phyloP scores from a whole-genome alignment of 202 grass and related monocot genomes.

The Zoysia matrella region DNA sequence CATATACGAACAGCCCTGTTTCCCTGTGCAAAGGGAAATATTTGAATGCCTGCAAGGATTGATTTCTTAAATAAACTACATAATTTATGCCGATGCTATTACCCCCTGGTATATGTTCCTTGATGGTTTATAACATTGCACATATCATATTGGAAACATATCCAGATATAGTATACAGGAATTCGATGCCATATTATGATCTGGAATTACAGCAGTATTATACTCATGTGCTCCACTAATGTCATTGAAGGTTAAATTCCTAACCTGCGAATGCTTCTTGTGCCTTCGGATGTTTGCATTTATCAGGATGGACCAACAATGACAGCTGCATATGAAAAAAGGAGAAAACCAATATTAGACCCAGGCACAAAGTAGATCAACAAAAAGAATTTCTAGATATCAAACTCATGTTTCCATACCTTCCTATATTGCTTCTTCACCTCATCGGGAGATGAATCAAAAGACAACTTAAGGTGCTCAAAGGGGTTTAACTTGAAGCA shows the following conservation, averaged over 20 bases:
- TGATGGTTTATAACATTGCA: slow-evolving; percentile 21
- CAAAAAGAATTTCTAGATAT: slow-evolving; percentile 13
- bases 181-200: slow-evolving; percentile 1
- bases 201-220: slow-evolving; percentile 2
- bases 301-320: slow-evolving; percentile 98
- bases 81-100: neutral
- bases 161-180: neutral
- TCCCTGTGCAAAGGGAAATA: neutral
- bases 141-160: neutral
- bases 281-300: slow-evolving; percentile 96
- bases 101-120: slow-evolving; percentile 17
- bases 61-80: neutral
- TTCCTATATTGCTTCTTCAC: slow-evolving; percentile 99
- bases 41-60: neutral
- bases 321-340: slow-evolving; percentile 61
- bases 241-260: slow-evolving; percentile 17
- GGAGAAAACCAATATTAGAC: slow-evolving; percentile 34
- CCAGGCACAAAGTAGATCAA: slow-evolving; percentile 3
- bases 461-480: slow-evolving; percentile 92
- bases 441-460: slow-evolving; percentile 78
- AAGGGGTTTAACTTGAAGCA: slow-evolving; percentile 99
- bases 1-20: neutral
- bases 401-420: slow-evolving; percentile 48
- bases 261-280: slow-evolving; percentile 96
- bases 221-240: slow-evolving; percentile 13